Base-by-base conservation (phyloP, 352 stramenopile species). In the Pelagophyceae sp. region DNA sequence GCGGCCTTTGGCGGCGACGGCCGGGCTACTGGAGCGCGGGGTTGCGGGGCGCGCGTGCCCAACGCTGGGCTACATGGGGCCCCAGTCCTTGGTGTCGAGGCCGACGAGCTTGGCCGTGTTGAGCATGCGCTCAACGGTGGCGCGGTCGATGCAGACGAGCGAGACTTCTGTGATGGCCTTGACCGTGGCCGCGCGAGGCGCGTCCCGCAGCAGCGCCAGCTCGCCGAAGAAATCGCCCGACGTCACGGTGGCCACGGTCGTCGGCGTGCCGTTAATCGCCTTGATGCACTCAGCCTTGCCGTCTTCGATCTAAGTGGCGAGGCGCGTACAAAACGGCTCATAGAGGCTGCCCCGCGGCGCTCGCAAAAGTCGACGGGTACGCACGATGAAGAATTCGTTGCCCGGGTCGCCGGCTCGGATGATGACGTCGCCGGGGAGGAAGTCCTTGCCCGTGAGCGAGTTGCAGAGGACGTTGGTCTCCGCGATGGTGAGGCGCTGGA, bases 321-420 rank as follows among this genome's bases (percentile, higher is more conserved):
- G 65, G 65, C 77, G 76, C 96, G 86, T 19, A 88, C 89, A 20
- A 93, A 85, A 51, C 93, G 89, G 72, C 90, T 90, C 77, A 96
- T 90, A 77, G 90, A 91, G 74, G 95, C 92, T 51, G 97, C 93
- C 76, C 92, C 90, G 80, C 96, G 90, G 19, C 91, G 91, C 75
- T 94, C 91, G 29, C 96, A 86, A 82, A 97, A 98, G 64, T 83
- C 93, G 20, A n/a, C n/a, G n/a, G n/a, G n/a, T n/a, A n/a, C n/a
- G n/a, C n/a, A 97, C n/a, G 90, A 67, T 95, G 92, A 0, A 87
- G 95, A 25, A 98, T 38, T 82, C 84, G 82, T 89, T 83, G 33
- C 86, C 86, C 27, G 54, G 71, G 37, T 90, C 87, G 45, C 89
- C 89, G 80, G 93, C 82, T 32, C 79, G 78, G 25, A 93, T 85